Conservation (phyloP, 1,284 basidiomycete genomes). For the Fistulinella staudtii region DNA sequence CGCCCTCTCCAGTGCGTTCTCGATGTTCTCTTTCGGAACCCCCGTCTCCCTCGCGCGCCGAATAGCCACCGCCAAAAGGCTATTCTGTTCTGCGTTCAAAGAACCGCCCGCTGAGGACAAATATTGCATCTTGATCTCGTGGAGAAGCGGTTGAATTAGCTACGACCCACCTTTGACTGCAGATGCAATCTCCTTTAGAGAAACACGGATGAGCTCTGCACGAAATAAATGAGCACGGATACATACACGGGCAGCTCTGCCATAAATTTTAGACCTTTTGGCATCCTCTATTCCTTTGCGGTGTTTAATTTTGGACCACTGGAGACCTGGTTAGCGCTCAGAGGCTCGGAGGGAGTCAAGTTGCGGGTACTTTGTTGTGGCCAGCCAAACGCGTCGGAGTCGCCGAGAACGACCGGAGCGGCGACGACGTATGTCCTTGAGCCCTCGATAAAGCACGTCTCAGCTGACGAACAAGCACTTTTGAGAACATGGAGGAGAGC, state of each 20-base stretch:
- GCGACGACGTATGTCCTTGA: constrained; percentile 1
- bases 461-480: constrained; percentile 2
- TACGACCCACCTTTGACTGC: constrained; percentile 58
- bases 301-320: constrained; percentile 90
- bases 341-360: not conserved
- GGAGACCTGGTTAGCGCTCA: not conserved
- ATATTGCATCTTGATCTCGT: too few species aligned
- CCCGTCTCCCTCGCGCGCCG: constrained; percentile 61
- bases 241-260: constrained; percentile 57
- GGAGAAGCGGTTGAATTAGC: too few species aligned
- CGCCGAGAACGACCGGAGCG: constrained; percentile 36
- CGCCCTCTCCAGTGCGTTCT: constrained; percentile 66
- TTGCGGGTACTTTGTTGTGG: constrained; percentile 61
- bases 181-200: constrained; percentile 60
- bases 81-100: constrained; percentile 61
- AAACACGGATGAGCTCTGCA: not conserved
- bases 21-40: constrained; percentile 77
- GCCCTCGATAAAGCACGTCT: constrained; percentile 1
- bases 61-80: constrained; percentile 57
- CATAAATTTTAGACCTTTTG: constrained; percentile 58
- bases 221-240: not conserved
- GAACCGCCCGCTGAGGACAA: constrained; percentile 55
- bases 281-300: constrained; percentile 72
- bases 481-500: constrained; percentile 9
- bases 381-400: constrained; percentile 44